A percentile compares a stretch with the other conserved stretches of the same genome.
phyloP scores from a whole-genome alignment of 2,329 filamentous ascomycete genomes.

The Sordariomycetes sp. region DNA sequence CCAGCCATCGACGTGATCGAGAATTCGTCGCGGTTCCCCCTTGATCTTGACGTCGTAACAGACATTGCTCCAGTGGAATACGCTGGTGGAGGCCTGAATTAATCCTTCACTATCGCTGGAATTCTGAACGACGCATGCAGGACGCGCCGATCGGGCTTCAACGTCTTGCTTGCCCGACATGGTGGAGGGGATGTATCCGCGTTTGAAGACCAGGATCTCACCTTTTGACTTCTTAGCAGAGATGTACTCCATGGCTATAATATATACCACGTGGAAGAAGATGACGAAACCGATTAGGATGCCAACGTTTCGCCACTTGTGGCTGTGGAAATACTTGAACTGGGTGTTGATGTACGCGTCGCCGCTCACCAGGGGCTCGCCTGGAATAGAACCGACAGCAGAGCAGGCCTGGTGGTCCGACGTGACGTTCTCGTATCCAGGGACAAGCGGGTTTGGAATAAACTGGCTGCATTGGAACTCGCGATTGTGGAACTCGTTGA shows the following conservation, averaged over 20 bases:
- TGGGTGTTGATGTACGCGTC: constrained; percentile 39
- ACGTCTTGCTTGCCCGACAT: constrained; percentile 49
- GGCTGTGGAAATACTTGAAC: constrained; percentile 40
- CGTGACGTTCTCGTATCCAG: constrained; percentile 21
- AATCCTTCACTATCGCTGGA: constrained; percentile 22
- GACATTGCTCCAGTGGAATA: constrained; percentile 79
- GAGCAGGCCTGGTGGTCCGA: constrained; percentile 38
- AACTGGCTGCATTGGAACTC: constrained; percentile 38
- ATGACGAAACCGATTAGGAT: constrained; percentile 52
- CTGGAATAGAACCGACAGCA: constrained; percentile 42
- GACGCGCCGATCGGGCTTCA: constrained; percentile 34
- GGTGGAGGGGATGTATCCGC: constrained; percentile 47
- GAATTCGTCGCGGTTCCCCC: constrained; percentile 56
- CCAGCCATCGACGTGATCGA: constrained; percentile 84
- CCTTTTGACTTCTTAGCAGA: constrained; percentile 60
- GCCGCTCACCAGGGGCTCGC: constrained; percentile 37
- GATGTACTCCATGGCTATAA: constrained; percentile 52
- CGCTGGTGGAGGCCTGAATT: constrained; percentile 48
- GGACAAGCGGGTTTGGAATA: constrained; percentile 23
- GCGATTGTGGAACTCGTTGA: constrained; percentile 66
- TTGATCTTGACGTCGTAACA: constrained; percentile 73
- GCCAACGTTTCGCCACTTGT: constrained; percentile 61
- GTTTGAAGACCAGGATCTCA: constrained; percentile 62
- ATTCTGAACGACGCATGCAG: constrained; percentile 27
- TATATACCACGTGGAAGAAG: constrained; percentile 48